A percentile compares a stretch with the other conserved stretches of the same genome.
phyloP scores from a whole-genome alignment of 768 basidiomycete genomes.

The Flagelloscypha sp. region DNA sequence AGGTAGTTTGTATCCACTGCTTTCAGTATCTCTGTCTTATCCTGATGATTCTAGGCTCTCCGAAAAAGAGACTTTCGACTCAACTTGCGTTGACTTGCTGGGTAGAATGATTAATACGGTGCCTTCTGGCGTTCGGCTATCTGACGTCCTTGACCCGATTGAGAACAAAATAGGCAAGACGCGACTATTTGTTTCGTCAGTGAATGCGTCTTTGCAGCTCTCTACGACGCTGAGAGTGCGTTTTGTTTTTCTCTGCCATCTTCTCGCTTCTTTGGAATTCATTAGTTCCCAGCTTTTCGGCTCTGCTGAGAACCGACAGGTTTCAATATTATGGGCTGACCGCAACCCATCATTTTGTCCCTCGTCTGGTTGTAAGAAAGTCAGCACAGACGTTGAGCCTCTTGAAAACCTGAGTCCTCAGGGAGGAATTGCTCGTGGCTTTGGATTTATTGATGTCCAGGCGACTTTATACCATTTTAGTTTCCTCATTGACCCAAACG shows the following conservation, averaged over 20 bases:
- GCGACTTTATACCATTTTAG: conserved; percentile 36
- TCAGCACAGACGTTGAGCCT: neutral
- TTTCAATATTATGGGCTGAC: conserved; percentile 3
- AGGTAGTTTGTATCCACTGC: conserved; percentile 5
- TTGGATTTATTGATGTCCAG: conserved; percentile 19
- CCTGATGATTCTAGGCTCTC: neutral
- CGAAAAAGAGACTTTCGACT: conserved; percentile 3
- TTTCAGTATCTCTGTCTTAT: neutral
- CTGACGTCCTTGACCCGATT: conserved; percentile 8
- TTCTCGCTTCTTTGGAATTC: too few relatives aligned
- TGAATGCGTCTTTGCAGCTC: conserved; percentile 27
- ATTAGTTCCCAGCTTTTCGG: conserved; percentile 1
- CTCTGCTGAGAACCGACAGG: neutral
- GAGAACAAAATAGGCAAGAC: conserved; percentile 5
- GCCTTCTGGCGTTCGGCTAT: conserved; percentile 9
- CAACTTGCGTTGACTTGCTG: conserved; percentile 7
- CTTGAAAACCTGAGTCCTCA: too few relatives aligned
- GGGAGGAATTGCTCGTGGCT: too few relatives aligned
- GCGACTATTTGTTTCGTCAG: conserved; percentile 14
- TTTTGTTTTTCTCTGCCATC: too few relatives aligned
- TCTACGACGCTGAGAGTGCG: too few relatives aligned
- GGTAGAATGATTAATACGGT: conserved; percentile 11
- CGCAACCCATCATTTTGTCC: neutral
- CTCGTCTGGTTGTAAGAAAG: neutral
- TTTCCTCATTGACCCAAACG: conserved; percentile 28